A percentile compares a stretch with the other conserved stretches of the same genome.
Evolutionary conservation across 441 rosid species (phyloP).

Genomic region (Pelargonium myrrhifolium): DNA sequence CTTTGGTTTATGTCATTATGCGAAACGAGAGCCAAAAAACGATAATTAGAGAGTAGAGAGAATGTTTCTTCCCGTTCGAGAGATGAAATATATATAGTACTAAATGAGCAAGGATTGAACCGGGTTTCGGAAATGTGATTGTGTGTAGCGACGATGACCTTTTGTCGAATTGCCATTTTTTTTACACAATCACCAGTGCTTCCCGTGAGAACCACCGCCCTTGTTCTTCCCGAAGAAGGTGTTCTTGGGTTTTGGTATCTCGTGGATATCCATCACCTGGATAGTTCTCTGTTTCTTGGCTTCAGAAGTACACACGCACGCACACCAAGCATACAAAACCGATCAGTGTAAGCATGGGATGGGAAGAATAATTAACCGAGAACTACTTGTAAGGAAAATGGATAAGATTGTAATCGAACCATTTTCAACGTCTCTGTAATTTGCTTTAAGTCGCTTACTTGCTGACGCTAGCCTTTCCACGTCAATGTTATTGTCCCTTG

Average conservation of each 20-base stretch:
- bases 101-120: no score
- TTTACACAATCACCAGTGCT: constrained; percentile 57
- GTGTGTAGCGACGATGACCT: neutral
- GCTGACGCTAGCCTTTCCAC: constrained; percentile 60
- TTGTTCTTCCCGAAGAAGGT: constrained; percentile 75
- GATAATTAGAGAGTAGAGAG: no score
- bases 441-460: constrained; percentile 76
- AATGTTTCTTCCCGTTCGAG: no score
- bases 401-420: constrained; percentile 36
- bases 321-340: constrained; percentile 3
- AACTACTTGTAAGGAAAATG: neutral
- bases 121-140: no score
- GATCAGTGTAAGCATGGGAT: constrained; percentile 4
- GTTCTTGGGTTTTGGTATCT: constrained; percentile 90
- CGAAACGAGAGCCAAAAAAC: no score
- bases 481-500: constrained; percentile 48
- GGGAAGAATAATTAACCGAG: neutral
- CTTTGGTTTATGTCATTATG: no score
- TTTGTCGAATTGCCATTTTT: neutral
- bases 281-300: constrained; percentile 96
- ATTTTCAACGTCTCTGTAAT: constrained; percentile 79
- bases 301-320: constrained; percentile 34
- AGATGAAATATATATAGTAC: no score
- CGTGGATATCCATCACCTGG: constrained; percentile 97
- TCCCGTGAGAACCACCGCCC: constrained; percentile 73